Evolutionary conservation across 2,329 filamentous ascomycete species (phyloP).

Genomic region (Penicillium sumatraense): DNA sequence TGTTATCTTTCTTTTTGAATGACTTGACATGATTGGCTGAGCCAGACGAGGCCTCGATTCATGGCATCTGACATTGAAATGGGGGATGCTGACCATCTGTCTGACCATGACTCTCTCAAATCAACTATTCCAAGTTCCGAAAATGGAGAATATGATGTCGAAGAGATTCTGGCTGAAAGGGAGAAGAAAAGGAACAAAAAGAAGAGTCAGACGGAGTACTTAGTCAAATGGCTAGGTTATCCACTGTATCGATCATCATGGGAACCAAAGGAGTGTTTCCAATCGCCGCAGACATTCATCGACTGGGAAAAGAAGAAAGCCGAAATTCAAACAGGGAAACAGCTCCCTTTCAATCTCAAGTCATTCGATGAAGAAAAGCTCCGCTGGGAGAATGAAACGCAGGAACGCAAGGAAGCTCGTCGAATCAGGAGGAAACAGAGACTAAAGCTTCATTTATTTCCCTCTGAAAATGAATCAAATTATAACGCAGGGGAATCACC

Average conservation of each 20-base stretch:
- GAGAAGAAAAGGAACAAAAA: constrained; percentile 32
- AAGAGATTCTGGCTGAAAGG: constrained; percentile 57
- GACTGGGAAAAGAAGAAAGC: constrained; percentile 46
- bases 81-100: constrained; percentile 36
- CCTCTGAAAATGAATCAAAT: background rate
- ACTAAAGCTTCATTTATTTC: background rate
- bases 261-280: constrained; percentile 54
- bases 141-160: constrained; percentile 58
- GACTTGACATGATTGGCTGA: background rate
- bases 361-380: constrained; percentile 33
- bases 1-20: background rate
- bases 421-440: background rate
- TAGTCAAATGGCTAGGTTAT: constrained; percentile 70
- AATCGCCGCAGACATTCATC: constrained; percentile 40
- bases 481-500: background rate
- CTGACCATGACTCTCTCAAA: constrained; percentile 60
- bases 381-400: constrained; percentile 24
- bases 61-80: constrained; percentile 16
- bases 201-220: constrained; percentile 58
- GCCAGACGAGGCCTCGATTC: background rate
- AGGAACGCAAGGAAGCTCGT: constrained; percentile 30
- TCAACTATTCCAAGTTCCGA: constrained; percentile 55
- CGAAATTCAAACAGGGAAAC: constrained; percentile 34
- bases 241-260: constrained; percentile 60
- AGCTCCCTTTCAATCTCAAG: constrained; percentile 37